A percentile compares a stretch with the other conserved stretches of the same genome.
Evolutionary conservation across 2,329 filamentous ascomycete genomes (phyloP).

Genomic region (Alternaria viburni): DNA sequence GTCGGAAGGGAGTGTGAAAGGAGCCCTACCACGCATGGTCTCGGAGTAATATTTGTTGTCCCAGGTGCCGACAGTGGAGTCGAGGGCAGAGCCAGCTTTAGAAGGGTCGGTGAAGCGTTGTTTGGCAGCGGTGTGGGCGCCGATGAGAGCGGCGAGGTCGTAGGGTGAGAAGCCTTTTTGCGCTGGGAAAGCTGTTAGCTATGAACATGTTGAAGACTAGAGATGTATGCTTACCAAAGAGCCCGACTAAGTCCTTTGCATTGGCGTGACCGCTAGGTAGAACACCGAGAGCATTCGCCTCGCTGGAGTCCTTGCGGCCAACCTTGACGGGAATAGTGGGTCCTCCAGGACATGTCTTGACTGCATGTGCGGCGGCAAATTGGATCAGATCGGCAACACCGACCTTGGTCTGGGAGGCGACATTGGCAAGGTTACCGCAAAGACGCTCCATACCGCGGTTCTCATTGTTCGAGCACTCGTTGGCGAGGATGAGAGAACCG

Average conservation of each 20-base stretch:
- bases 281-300: slow-evolving; percentile 25
- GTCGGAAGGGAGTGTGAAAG: slow-evolving; percentile 38
- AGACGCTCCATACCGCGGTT: slow-evolving; percentile 56
- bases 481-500: slow-evolving; percentile 45
- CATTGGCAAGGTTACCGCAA: slow-evolving; percentile 46
- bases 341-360: slow-evolving; percentile 46
- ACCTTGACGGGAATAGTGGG: slow-evolving; percentile 42
- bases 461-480: slow-evolving; percentile 44
- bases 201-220: background rate
- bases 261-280: slow-evolving; percentile 29
- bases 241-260: slow-evolving; percentile 29
- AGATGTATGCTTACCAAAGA: slow-evolving; percentile 33
- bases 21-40: slow-evolving; percentile 35
- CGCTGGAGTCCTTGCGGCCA: slow-evolving; percentile 41
- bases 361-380: slow-evolving; percentile 46
- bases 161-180: slow-evolving; percentile 45
- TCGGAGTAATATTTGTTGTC: slow-evolving; percentile 47
- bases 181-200: slow-evolving; percentile 7
- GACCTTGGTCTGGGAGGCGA: slow-evolving; percentile 51
- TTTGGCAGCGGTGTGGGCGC: slow-evolving; percentile 45
- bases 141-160: slow-evolving; percentile 49
- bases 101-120: slow-evolving; percentile 37
- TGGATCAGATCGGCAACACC: slow-evolving; percentile 46
- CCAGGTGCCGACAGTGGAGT: slow-evolving; percentile 47
- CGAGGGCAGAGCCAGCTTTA: slow-evolving; percentile 32